phyloP scores from a whole-genome alignment of 345 rosid genomes.

The Hibiscus mutabilis region DNA sequence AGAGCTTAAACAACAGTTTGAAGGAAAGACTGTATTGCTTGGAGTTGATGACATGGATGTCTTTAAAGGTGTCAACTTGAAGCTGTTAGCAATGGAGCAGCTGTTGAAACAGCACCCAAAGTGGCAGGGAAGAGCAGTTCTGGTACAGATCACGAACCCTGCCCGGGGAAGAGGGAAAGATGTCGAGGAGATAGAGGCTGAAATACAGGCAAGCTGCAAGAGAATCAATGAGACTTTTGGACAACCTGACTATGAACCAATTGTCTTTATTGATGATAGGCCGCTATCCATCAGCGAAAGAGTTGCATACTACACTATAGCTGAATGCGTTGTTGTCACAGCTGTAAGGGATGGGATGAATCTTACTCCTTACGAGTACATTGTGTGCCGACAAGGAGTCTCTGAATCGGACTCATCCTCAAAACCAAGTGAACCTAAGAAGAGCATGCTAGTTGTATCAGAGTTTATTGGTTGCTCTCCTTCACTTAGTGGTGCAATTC shows the following conservation, averaged over 20 bases:
- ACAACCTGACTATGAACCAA: slow-evolving; percentile 52
- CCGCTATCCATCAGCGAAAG: slow-evolving; percentile 52
- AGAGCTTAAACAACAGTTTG: background rate
- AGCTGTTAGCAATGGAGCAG: background rate
- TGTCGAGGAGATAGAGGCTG: slow-evolving; percentile 48
- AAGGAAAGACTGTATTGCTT: background rate
- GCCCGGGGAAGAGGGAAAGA: background rate
- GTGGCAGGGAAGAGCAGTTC: background rate
- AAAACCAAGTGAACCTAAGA: slow-evolving; percentile 36
- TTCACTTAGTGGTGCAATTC: slow-evolving; percentile 73
- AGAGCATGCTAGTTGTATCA: slow-evolving; percentile 71
- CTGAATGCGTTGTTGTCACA: slow-evolving; percentile 67
- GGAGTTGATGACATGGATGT: background rate
- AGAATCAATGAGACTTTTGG: slow-evolving; percentile 61
- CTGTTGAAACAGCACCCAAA: background rate
- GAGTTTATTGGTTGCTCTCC: slow-evolving; percentile 82
- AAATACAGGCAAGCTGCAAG: slow-evolving; percentile 48
- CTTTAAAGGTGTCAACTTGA: background rate
- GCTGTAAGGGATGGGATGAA: slow-evolving; percentile 86
- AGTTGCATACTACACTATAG: slow-evolving; percentile 53
- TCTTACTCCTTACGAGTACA: slow-evolving; percentile 67
- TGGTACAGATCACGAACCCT: background rate
- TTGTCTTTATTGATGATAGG: slow-evolving; percentile 57
- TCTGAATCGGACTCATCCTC: slow-evolving; percentile 28
- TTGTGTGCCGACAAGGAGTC: slow-evolving; percentile 61